A percentile compares a stretch with the other conserved stretches of the same genome.
phyloP scores from a whole-genome alignment of 306 rosid genomes.

The Trichosanthes cucumerina region DNA sequence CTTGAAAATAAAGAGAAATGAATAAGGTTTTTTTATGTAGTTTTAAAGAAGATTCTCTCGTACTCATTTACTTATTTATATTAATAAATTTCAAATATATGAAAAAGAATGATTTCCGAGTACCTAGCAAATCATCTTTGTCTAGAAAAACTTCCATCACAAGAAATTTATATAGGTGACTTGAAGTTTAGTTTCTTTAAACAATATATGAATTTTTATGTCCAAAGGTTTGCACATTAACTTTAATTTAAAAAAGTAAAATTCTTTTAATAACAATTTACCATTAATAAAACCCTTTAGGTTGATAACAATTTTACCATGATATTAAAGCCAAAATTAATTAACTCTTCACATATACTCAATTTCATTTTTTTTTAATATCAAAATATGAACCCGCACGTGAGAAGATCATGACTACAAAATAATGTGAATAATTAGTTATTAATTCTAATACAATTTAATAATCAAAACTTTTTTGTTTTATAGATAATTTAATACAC shows the following conservation, averaged over 20 bases:
- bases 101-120: background rate
- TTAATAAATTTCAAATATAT: background rate
- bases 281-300: no score
- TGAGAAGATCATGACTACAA: background rate
- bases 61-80: no score
- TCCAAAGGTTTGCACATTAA: background rate
- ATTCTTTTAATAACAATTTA: background rate
- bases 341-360: background rate
- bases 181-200: background rate
- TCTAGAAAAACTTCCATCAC: background rate
- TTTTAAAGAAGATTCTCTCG: background rate
- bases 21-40: background rate
- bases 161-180: background rate
- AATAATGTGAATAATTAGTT: background rate
- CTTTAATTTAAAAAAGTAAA: background rate
- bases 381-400: constrained; percentile 1
- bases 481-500: background rate
- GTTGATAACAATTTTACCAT: no score
- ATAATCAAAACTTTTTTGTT: background rate
- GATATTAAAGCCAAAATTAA: background rate
- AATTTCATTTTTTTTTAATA: background rate
- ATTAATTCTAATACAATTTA: background rate
- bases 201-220: background rate
- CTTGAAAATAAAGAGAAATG: background rate
- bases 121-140: constrained; percentile 3